Percentiles rank a stretch among this genome's conserved stretches.
Conservation (phyloP, 2,329 filamentous ascomycete species). For the Botrytis byssoidea region DNA sequence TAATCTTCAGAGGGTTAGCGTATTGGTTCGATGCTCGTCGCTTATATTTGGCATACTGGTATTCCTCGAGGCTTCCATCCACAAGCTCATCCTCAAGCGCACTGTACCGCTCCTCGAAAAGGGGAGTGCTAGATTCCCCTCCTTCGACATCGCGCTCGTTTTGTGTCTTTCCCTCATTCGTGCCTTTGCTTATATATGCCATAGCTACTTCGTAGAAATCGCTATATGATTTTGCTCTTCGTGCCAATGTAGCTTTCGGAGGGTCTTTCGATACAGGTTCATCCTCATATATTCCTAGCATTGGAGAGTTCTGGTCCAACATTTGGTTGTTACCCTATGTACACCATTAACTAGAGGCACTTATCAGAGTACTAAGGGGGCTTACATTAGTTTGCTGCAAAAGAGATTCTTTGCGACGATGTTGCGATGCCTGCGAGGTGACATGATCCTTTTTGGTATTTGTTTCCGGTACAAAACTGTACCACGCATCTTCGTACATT, state of each 20-base stretch:
- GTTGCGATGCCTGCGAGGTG: constrained; percentile 47
- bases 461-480: constrained; percentile 69
- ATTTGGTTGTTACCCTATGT: constrained; percentile 51
- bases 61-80: constrained; percentile 80
- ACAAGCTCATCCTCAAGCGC: constrained; percentile 65
- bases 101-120: constrained; percentile 55
- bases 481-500: constrained; percentile 86
- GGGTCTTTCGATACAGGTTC: constrained; percentile 55
- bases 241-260: constrained; percentile 62
- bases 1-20: constrained; percentile 47
- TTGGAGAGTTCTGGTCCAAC: constrained; percentile 52
- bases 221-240: constrained; percentile 74
- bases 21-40: neutral
- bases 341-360: constrained; percentile 39
- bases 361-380: constrained; percentile 22
- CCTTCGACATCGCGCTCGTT: constrained; percentile 38
- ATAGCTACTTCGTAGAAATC: constrained; percentile 68
- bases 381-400: constrained; percentile 64
- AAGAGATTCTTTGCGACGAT: constrained; percentile 67
- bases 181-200: constrained; percentile 54
- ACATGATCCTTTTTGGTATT: constrained; percentile 50
- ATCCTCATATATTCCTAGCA: constrained; percentile 60
- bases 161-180: constrained; percentile 30
- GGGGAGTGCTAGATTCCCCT: constrained; percentile 50
- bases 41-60: constrained; percentile 58